phyloP scores from a whole-genome alignment of 306 rosid species.

The Crataegus laevigata region DNA sequence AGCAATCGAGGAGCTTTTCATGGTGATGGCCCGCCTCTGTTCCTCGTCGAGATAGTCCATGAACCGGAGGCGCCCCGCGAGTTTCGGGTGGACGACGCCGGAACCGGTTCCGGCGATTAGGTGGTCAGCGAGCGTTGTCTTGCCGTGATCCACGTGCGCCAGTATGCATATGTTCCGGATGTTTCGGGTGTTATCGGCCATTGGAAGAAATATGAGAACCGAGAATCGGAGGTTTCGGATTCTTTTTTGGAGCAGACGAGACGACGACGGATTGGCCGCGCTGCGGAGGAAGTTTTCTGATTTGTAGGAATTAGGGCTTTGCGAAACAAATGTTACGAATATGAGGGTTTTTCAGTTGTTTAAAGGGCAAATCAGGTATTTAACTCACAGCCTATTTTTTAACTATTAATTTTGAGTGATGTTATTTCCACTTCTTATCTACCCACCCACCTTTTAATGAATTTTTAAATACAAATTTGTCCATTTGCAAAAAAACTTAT shows the following conservation, averaged over 20 bases:
- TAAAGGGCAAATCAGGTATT: not conserved
- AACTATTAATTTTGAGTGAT: too few relatives aligned
- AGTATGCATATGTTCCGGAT: conserved; percentile 77
- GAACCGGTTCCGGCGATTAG: conserved; percentile 61
- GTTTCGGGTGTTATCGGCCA: conserved; percentile 21
- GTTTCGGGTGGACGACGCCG: conserved; percentile 65
- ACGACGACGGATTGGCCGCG: not conserved
- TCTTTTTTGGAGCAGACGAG: not conserved
- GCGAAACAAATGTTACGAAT: not conserved
- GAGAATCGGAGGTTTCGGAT: not conserved
- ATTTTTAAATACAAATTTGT: too few relatives aligned
- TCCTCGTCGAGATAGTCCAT: conserved; percentile 90
- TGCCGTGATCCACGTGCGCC: conserved; percentile 94
- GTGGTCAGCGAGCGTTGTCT: conserved; percentile 88
- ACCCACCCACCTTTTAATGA: too few relatives aligned
- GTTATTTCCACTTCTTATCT: too few relatives aligned
- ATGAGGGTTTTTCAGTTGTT: not conserved
- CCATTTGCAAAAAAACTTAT: too few relatives aligned
- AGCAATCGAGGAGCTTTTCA: conserved; percentile 81
- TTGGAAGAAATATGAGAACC: not conserved
- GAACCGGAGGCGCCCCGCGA: conserved; percentile 78
- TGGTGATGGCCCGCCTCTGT: conserved; percentile 81
- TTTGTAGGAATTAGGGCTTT: not conserved
- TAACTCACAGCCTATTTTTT: not conserved
- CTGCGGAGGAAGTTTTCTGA: not conserved